Evolutionary conservation across 2,329 filamentous ascomycete species (phyloP).

Genomic region (Sphaerulina populicola): DNA sequence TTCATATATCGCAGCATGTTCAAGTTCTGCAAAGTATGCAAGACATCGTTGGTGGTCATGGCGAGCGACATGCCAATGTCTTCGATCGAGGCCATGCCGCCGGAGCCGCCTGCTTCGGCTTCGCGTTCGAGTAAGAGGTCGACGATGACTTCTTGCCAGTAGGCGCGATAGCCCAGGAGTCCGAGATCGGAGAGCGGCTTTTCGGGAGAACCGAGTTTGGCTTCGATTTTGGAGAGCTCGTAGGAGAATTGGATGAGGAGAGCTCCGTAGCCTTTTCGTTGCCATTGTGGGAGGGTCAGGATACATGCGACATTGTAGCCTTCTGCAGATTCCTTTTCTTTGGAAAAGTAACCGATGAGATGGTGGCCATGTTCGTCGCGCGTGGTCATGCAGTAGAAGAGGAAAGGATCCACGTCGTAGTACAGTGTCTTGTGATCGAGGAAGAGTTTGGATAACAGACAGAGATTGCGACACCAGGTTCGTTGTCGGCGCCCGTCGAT

Average conservation of each 20-base stretch:
- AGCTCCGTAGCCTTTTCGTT: constrained; percentile 86
- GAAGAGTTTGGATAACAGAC: constrained; percentile 90
- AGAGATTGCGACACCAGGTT: constrained; percentile 94
- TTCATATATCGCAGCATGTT: constrained; percentile 95
- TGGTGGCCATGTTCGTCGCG: constrained; percentile 85
- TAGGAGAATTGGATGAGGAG: constrained; percentile 96
- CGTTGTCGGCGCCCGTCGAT: constrained; percentile 90
- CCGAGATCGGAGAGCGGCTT: constrained; percentile 93
- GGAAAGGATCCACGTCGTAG: constrained; percentile 97
- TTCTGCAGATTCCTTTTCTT: constrained; percentile 95
- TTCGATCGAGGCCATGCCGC: constrained; percentile 73
- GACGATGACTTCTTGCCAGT: constrained; percentile 93
- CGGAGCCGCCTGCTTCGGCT: constrained; percentile 34
- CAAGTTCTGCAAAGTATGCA: constrained; percentile 86
- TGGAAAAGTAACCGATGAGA: constrained; percentile 98
- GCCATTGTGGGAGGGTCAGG: constrained; percentile 88
- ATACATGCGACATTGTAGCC: constrained; percentile 98
- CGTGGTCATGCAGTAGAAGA: constrained; percentile 97
- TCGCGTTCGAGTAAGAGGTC: constrained; percentile 71
- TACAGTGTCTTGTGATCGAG: constrained; percentile 97
- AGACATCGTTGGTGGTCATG: constrained; percentile 96
- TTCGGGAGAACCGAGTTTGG: constrained; percentile 89
- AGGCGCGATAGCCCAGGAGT: constrained; percentile 86
- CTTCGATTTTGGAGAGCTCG: constrained; percentile 89
- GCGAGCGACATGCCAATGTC: constrained; percentile 68